Evolutionary conservation across 305 asterid genomes (phyloP), one percentile per base, ranked within the genome.

Genomic region (Fraxinus sp.): DNA sequence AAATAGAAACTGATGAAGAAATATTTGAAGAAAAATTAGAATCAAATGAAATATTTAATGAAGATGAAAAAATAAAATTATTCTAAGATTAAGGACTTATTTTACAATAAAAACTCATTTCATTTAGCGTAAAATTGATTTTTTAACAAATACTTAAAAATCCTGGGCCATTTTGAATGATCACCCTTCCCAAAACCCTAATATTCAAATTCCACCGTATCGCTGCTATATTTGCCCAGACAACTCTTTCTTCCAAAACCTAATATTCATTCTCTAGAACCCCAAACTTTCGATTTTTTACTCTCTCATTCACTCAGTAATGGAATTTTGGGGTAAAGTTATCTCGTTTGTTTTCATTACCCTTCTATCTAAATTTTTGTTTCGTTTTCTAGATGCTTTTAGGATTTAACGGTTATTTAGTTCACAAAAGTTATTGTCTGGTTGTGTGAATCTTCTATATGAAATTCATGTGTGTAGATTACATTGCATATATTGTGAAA

Each of bases 251-350:
- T 83, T 46, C 81, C 59, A 64, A 80, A 88, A 84, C 91, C 88
- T 85, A 84, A 62, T 71, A 9, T 41, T 78, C 84, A 43, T 85
- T 28, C 79, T 49, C 73, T 77, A 76, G 55, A 78, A 83, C 86
- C 86, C 83, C 78, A 24, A 24, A 78, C 35, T 30, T 36, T 52
- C 76, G 43, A 36, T 72, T 22, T n/a, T 66, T 77, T 59, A 3
- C 77, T 10, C 70, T 77, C 84, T 80, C 84, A 20, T 52, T 7
- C 32, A 28, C 81, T 83, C 86, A 20, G 72, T 81, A n/a, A 87
- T 89, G 91, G 92, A 87, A 87, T 90, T 90, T 26, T 90, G 92
- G 92, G 91, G 92, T 88, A 78, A 41, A 85, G 55, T 0, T 77
- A 28, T 62, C 41, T 70, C 35, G 18, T 0, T 26, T 66, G 18